Evolutionary conservation across 192 early-diverging fungal genomes (phyloP).

Genomic region (Blastocladiella britannica): DNA sequence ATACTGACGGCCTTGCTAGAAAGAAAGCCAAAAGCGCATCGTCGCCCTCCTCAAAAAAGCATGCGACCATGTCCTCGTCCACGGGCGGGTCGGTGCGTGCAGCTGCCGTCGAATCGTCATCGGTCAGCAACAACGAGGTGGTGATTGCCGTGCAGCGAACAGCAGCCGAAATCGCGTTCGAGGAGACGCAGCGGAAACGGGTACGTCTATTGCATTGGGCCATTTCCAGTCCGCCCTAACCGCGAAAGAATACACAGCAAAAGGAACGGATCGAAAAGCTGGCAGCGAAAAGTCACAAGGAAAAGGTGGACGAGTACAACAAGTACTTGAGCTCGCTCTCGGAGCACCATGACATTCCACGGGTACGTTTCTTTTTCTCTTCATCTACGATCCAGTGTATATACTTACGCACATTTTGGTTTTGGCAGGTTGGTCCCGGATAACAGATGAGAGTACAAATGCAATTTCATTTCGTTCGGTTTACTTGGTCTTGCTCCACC

Average conservation of each 20-base stretch:
- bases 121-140: background rate
- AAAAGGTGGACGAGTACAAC: constrained; percentile 34
- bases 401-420: too few species aligned
- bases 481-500: too few species aligned
- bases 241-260: too few species aligned
- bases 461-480: too few species aligned
- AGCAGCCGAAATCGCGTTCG: background rate
- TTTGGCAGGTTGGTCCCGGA: too few species aligned
- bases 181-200: background rate
- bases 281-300: constrained; percentile 19
- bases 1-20: background rate
- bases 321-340: constrained; percentile 29
- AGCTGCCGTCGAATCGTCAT: too few species aligned
- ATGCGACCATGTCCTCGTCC: background rate
- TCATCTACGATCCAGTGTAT: too few species aligned
- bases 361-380: constrained; percentile 5
- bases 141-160: background rate
- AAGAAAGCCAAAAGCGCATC: background rate
- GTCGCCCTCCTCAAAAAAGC: background rate
- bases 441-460: too few species aligned
- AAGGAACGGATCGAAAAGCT: constrained; percentile 15
- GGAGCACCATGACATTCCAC: constrained; percentile 46
- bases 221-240: too few species aligned
- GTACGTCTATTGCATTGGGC: background rate
- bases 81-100: too few species aligned